These are phyloP conservation scores for Anaeromyces robustus DNA, from an alignment of 192 early-diverging fungal species.

Conservation along the genomic window DNA sequence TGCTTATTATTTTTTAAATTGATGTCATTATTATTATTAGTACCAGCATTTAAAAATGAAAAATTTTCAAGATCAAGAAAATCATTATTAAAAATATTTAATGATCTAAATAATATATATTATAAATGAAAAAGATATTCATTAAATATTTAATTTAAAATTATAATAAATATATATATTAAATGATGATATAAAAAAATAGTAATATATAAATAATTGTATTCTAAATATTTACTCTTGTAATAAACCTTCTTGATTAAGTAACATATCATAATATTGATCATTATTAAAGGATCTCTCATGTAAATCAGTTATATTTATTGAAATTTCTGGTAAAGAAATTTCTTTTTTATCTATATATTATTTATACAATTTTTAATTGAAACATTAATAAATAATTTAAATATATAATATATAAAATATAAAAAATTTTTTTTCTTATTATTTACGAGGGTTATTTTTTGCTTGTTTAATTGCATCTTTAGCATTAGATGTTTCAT, in stretches of 20 bases:
- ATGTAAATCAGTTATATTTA: not conserved
- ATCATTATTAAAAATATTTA: not conserved
- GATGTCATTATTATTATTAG: not conserved
- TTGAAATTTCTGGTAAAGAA: not conserved
- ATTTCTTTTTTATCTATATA: not conserved
- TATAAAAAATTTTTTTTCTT: no score
- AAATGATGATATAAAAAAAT: no score
- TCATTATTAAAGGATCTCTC: not conserved
- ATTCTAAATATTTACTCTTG: not conserved
- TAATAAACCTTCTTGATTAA: not conserved
- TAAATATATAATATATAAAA: no score
- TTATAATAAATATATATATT: no score
- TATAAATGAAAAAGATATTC: no score
- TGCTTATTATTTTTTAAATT: no score
- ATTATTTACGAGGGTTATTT: no score
- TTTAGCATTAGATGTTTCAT: not conserved
- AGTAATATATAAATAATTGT: no score
- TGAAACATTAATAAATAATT: no score
- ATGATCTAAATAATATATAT: not conserved
- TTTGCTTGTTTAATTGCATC: no score
- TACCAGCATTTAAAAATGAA: not conserved
- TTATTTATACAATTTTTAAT: no score
- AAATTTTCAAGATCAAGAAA: not conserved
- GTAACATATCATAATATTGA: not conserved
- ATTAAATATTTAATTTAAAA: no score